Evolutionary conservation across 805 yeast genomes (phyloP), one percentile per base, ranked within the genome.

Genomic region (Wickerhamomyces tratensis): DNA sequence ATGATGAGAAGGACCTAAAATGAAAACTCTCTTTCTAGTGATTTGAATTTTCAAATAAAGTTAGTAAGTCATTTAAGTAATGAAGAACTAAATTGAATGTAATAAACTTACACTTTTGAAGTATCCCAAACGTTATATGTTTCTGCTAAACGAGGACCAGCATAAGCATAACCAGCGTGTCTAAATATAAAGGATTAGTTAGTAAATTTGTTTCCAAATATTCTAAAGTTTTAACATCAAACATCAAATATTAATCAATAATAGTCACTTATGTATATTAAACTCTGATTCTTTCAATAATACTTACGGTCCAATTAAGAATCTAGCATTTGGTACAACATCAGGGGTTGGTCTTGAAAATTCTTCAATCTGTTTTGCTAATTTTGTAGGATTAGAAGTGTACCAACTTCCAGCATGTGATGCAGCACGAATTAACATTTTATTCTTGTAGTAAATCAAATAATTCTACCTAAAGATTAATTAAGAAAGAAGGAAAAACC

Each of bases 391-490:
- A 38, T 70, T 68, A 12, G 67, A 67, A 2, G 77, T 52, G 59
- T 93, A 91, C 98, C 98, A 91, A 2, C 88, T 61, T 2, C 98
- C 98, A 4, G 96, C 82, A 59, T 91, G 97, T 2, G 94, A 72
- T 0, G 58, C 57, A 5, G 34, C n/a, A 39, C 60, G 39, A 2
- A 39, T 25, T 4, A 27, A 30, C 34, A 38, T 20, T 10, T 6
- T 25, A 7, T 6, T 13, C 6, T 8, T 38, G 5, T 27, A 20
- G 20, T 20, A 20, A 20, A 20, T 20, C 4, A 4, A 20, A 20
- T 20, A 20, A 20, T 20, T 20, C 20, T 20, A 20, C 20, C 20
- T 20, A 20, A 20, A 20, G 20, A 20, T 20, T 20, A 20, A n/a
- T n/a, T n/a, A 20, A 20, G 20, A 20, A 20, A 20, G 4, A 4